Evolutionary conservation across 768 basidiomycete genomes (phyloP), one percentile per base, ranked within the genome.

Genomic region (Thelephora aurantiotincta): DNA sequence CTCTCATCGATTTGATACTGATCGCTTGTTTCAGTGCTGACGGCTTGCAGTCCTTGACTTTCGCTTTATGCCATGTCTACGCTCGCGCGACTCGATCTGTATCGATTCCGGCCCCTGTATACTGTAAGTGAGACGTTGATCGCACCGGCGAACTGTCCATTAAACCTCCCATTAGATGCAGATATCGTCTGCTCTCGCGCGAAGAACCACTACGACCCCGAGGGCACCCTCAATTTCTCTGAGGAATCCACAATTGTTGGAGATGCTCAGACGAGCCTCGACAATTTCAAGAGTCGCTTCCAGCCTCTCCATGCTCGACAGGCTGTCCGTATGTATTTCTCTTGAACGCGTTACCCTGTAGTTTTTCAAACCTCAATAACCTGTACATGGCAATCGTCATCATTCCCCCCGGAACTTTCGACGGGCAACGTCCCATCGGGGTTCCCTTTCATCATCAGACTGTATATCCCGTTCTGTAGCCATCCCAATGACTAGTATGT

Each of bases 61-160:
- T 82, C 46, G 79, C 84, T 0, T 66, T 91, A 0, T 86, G 84
- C 55, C 84, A 91, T 43, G 78, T 86, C 0, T 90, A 86, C 52
- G 82, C 85, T 1, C 74, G 85, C 2, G 77, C 83, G 9, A 87
- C 84, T 2, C 77, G 85, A 19, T 82, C 83, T 0, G 85, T 87
- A 1, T 87, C 85, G 0, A 86, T 87, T 44, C 85, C 85, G 0
- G 85, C 84, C 0, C 85, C 85, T 0, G 83, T 87, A 0, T 87
- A 87, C 54, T 87, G 84, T 86, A 55, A 55, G 79, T 60, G 13
- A 13, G 19, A 3, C 33, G 7, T 23, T 16, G 38, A 19, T 22
- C 11, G 43, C 33, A 22, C 23, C 14, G 18, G 18, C 46, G 6
- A 19, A 42, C 34, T 16, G 13, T 7, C 20, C n/a, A 14, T 30